Percentiles rank a stretch among this genome's conserved stretches.
phyloP scores from a whole-genome alignment of 495 filamentous ascomycete genomes.

The Staphylotrichum tortipilum region DNA sequence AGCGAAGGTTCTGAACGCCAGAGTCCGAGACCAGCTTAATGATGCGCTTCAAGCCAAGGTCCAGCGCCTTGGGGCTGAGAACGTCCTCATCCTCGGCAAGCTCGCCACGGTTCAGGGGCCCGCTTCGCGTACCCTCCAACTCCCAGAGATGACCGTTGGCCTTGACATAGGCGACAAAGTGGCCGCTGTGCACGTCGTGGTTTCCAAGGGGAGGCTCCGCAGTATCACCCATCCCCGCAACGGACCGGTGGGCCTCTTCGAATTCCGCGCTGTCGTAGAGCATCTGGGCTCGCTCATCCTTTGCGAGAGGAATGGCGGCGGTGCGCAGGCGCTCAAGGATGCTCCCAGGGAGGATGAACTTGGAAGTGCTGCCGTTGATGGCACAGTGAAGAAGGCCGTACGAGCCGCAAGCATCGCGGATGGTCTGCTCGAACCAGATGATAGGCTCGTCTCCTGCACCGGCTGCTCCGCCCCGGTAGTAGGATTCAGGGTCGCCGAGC shows the following conservation, averaged over 20 bases:
- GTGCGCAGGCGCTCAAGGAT: constrained; percentile 33
- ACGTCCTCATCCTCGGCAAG: constrained; percentile 59
- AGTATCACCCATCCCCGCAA: constrained; percentile 60
- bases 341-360: constrained; percentile 38
- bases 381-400: constrained; percentile 76
- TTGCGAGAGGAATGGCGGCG: constrained; percentile 38
- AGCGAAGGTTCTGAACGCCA: constrained; percentile 39
- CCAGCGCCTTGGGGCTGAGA: constrained; percentile 55
- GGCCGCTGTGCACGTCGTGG: constrained; percentile 39
- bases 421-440: constrained; percentile 89
- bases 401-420: constrained; percentile 76
- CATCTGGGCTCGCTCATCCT: constrained; percentile 54
- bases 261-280: constrained; percentile 62
- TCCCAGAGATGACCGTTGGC: constrained; percentile 67
- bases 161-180: constrained; percentile 75
- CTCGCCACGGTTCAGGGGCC: constrained; percentile 61
- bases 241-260: constrained; percentile 61
- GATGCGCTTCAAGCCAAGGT: constrained; percentile 49
- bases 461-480: constrained; percentile 5
- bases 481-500: constrained; percentile 6
- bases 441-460: constrained; percentile 37
- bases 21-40: constrained; percentile 41
- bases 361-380: constrained; percentile 42
- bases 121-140: constrained; percentile 63
- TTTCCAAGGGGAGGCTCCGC: constrained; percentile 42